Conservation (phyloP, 345 rosid species). For the Cardamine occulta region DNA sequence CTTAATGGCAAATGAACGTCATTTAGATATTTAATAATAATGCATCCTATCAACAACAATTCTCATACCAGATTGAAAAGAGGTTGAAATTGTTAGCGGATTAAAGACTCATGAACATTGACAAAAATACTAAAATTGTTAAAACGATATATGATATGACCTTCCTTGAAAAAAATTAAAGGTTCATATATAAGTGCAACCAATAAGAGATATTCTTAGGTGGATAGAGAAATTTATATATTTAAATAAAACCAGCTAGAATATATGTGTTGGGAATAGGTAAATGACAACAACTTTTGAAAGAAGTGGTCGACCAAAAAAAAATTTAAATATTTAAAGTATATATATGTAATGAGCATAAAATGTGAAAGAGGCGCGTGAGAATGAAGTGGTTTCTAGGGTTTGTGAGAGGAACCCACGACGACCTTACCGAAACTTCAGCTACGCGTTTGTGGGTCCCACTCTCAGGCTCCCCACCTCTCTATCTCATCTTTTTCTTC, state of each 20-base stretch:
- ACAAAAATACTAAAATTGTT: not conserved
- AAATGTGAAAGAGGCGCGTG: constrained; percentile 38
- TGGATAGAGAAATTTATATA: not conserved
- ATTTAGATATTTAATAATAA: not conserved
- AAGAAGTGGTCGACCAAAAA: constrained; percentile 39
- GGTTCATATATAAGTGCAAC: not conserved
- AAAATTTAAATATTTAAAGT: not conserved
- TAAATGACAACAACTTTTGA: constrained; percentile 35
- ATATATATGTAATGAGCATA: not conserved
- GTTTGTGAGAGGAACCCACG: constrained; percentile 39
- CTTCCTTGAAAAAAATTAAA: not conserved
- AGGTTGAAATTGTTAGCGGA: not conserved
- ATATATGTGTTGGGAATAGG: constrained; percentile 32
- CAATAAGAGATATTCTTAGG: not conserved
- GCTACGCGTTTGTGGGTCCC: constrained; percentile 39
- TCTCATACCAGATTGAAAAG: not conserved
- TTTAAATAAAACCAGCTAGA: not conserved
- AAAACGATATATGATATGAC: not conserved
- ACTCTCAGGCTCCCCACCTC: not conserved
- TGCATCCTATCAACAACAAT: not conserved
- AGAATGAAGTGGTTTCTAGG: constrained; percentile 21
- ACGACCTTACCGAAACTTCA: constrained; percentile 29
- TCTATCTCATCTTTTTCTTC: not conserved
- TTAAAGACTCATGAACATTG: not conserved
- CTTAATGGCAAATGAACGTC: not conserved